These are phyloP conservation scores for Thielaviopsis ethacetica DNA, from an alignment of 2,329 filamentous ascomycete genomes.

Conservation along the genomic window DNA sequence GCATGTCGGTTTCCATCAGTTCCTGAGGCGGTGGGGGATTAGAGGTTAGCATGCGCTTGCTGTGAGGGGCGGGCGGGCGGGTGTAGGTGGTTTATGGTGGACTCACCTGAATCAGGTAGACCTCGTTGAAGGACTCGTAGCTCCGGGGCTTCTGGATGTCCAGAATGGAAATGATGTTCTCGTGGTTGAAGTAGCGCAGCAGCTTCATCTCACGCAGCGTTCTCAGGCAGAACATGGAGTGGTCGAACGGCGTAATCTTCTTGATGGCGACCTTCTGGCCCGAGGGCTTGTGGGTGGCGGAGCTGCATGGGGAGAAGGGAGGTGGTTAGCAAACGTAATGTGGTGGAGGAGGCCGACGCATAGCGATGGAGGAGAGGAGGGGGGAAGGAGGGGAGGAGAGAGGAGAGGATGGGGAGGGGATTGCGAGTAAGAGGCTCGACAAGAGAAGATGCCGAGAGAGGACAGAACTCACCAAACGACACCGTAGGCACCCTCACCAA, in stretches of 20 bases:
- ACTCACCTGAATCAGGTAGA: constrained; percentile 89
- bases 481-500: constrained; percentile 94
- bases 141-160: constrained; percentile 97
- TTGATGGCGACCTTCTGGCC: constrained; percentile 99
- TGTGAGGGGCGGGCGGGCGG: not conserved
- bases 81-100: not conserved
- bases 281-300: constrained; percentile 93
- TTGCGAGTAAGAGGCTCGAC: no score
- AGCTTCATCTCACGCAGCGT: constrained; percentile 99
- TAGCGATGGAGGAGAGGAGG: no score
- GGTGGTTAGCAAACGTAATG: not conserved
- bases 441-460: no score
- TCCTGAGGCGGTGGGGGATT: no score
- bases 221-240: constrained; percentile 95
- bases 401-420: no score
- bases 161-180: constrained; percentile 98
- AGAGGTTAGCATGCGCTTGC: no score
- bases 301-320: constrained; percentile 36
- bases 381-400: no score
- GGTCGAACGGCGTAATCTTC: constrained; percentile 98
- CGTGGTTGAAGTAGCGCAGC: constrained; percentile 96
- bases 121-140: constrained; percentile 92
- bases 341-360: no score
- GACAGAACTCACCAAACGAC: constrained; percentile 69
- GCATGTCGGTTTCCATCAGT: constrained; percentile 97